Percentiles rank a stretch among this genome's conserved stretches.
These are phyloP conservation scores for Rutstroemia sp. DNA, from an alignment of 2,329 filamentous ascomycete genomes.

Conservation along the genomic window DNA sequence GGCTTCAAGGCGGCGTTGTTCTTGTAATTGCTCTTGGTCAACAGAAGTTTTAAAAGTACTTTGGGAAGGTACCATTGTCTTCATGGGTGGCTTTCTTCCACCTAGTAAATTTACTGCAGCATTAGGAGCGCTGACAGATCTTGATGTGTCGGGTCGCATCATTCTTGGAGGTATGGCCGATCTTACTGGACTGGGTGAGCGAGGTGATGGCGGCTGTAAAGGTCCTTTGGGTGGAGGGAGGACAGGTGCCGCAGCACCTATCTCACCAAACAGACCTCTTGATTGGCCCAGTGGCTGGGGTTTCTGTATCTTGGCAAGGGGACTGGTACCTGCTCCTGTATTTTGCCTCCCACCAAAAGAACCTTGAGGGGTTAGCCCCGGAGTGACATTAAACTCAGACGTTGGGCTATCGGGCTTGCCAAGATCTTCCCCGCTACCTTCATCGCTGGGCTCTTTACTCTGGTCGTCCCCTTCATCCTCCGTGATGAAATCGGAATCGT, in stretches of 20 bases:
- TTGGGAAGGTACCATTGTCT: constrained; percentile 40
- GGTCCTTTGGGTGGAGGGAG: constrained; percentile 41
- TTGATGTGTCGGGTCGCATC: constrained; percentile 40
- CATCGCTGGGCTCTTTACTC: constrained; percentile 39
- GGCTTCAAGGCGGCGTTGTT: constrained; percentile 26
- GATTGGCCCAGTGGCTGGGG: constrained; percentile 35
- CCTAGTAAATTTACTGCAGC: constrained; percentile 48
- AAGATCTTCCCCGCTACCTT: constrained; percentile 58
- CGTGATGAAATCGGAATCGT: constrained; percentile 22
- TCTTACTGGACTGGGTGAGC: constrained; percentile 66
- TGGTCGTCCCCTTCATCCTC: constrained; percentile 35
- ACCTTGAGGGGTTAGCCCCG: constrained; percentile 48
- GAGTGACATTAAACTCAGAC: constrained; percentile 38
- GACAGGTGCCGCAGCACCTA: constrained; percentile 45
- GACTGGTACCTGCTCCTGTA: constrained; percentile 27
- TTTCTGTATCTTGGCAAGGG: constrained; percentile 40
- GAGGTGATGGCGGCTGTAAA: constrained; percentile 59
- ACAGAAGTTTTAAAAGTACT: constrained; percentile 19
- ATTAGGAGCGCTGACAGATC: constrained; percentile 54
- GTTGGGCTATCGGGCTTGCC: constrained; percentile 54
- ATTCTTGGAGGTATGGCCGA: constrained; percentile 45
- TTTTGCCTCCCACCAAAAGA: constrained; percentile 47
- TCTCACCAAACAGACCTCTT: constrained; percentile 45
- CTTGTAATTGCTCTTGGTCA: constrained; percentile 24
- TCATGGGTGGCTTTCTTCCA: constrained; percentile 39